phyloP scores from a whole-genome alignment of 2,329 filamentous ascomycete genomes.

The Fusarium oligoseptatum region DNA sequence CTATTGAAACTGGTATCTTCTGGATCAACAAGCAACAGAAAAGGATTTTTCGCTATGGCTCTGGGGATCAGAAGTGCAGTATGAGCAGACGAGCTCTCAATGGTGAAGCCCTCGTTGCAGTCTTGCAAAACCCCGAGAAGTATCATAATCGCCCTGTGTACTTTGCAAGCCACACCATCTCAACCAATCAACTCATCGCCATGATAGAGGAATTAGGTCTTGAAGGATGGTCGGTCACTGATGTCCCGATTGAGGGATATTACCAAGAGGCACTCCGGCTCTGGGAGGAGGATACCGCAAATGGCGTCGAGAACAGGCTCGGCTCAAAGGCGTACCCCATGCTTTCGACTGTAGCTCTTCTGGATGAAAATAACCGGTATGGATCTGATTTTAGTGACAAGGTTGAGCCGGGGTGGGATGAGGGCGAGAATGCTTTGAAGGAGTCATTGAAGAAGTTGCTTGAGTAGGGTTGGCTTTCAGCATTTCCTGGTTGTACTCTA shows the following conservation, averaged over 20 bases:
- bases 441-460: background rate
- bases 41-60: constrained; percentile 1
- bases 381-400: constrained; percentile 17
- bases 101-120: constrained; percentile 16
- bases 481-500: background rate
- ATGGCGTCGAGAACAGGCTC: constrained; percentile 15
- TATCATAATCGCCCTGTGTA: constrained; percentile 22
- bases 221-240: constrained; percentile 1
- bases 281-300: constrained; percentile 18
- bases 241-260: background rate
- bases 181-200: constrained; percentile 12
- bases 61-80: constrained; percentile 19
- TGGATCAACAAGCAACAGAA: background rate
- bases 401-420: background rate
- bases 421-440: background rate
- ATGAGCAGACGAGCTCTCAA: constrained; percentile 19
- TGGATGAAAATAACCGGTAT: constrained; percentile 20
- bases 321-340: constrained; percentile 9
- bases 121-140: constrained; percentile 5
- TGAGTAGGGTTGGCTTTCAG: background rate
- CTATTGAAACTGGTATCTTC: background rate
- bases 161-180: constrained; percentile 22
- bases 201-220: constrained; percentile 1
- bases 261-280: background rate
- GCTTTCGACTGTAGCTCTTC: constrained; percentile 8